A percentile compares a stretch with the other conserved stretches of the same genome.
Evolutionary conservation across 805 yeast genomes (phyloP).

Genomic region (Candida wancherniae): DNA sequence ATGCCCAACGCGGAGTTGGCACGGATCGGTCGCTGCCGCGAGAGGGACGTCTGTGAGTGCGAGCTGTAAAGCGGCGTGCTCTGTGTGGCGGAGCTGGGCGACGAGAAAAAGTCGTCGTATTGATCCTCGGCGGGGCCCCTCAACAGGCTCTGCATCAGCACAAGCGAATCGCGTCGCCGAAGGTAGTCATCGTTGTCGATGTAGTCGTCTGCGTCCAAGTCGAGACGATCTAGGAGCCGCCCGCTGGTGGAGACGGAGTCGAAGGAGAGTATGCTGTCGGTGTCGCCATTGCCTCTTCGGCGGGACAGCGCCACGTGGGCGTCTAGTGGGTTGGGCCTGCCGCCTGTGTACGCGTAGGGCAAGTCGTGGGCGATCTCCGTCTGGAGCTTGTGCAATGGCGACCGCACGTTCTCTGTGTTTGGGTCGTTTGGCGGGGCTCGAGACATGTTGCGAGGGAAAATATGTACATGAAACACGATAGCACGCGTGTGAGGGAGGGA

Average conservation of each 20-base stretch:
- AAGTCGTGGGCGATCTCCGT: constrained; percentile 13
- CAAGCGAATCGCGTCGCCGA: constrained; percentile 15
- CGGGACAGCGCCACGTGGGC: no score
- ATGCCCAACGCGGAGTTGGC: constrained; percentile 14
- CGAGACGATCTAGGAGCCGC: constrained; percentile 31
- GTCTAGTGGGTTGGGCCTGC: no score
- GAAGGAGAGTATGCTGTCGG: constrained; percentile 39
- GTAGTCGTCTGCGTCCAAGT: constrained; percentile 16
- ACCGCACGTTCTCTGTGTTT: constrained; percentile 9
- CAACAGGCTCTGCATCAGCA: constrained; percentile 15
- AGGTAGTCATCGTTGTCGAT: constrained; percentile 8
- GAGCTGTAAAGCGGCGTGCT: constrained; percentile 2
- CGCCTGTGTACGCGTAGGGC: constrained; percentile 1
- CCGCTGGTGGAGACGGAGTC: constrained; percentile 43
- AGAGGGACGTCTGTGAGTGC: constrained; percentile 8
- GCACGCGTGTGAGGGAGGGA: no score
- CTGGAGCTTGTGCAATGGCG: constrained; percentile 17
- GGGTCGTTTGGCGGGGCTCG: not conserved
- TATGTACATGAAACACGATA: no score
- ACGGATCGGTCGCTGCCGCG: constrained; percentile 12
- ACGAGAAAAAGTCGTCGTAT: constrained; percentile 22
- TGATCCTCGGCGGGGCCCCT: constrained; percentile 8
- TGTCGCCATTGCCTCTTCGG: constrained; percentile 17
- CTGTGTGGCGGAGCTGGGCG: constrained; percentile 21
- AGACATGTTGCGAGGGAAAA: constrained; percentile 1